Evolutionary conservation across 306 rosid species (phyloP), one percentile per base, ranked within the genome.

Genomic region (Lablab purpureus): DNA sequence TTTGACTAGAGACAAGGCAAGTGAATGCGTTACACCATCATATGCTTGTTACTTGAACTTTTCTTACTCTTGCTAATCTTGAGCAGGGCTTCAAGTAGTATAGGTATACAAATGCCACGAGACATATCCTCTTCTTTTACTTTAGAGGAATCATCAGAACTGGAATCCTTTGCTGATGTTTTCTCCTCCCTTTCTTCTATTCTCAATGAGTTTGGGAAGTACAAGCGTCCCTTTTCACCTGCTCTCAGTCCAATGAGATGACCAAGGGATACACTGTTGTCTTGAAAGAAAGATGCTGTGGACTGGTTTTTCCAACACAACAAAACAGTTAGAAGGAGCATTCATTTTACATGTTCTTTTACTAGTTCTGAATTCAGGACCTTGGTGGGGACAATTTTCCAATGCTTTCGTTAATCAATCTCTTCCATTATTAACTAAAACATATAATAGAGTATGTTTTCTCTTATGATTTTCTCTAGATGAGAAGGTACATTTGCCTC

Each of bases 281-380:
- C 97, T 84, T 89, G 90, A 73, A 92, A 94, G 90, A 90, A 94
- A 5, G 98, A 94, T 36, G 93, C 93, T 2, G 92, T 85, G 25
- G 98, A 94, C 98, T 94, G 84, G n/a, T 80, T 80, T 47, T 65
- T 76, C 49, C 77, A 86, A 51, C 67, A 49, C 3, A 65, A 52
- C 12, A 76, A 12, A 17, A 21, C 15, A 30, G 64, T 73, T 19
- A 74, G 36, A 69, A 58, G 19, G 5, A 37, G 12, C 19, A 70
- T 21, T 64, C 40, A 65, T 52, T 67, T 63, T 60, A 69, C 71
- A 67, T 49, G 36, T 63, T 36, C 67, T 71, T 2, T 69, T 19
- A 12, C 54, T 56, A 22, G 4, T 25, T 4, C 5, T 23, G 63
- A 13, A 10, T 55, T 55, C 63, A 58, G 3, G 10, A 25, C 19